Percentiles rank a stretch among this genome's conserved stretches.
Conservation (phyloP, 306 rosid genomes). For the Rosa chinensis region DNA sequence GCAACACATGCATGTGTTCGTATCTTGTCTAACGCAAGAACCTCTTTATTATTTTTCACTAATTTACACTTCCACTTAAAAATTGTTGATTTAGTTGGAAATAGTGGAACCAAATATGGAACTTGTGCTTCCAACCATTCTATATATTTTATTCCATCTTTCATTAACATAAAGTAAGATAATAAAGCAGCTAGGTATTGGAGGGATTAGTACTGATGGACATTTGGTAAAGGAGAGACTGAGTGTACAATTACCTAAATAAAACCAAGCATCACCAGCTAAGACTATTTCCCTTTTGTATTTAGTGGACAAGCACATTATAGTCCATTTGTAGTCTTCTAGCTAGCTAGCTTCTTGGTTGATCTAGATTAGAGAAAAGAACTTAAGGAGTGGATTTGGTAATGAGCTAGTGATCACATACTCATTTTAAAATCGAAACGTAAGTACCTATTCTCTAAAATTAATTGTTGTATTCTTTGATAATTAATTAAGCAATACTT, state of each 20-base stretch:
- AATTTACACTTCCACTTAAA: not conserved
- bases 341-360: not conserved
- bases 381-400: constrained; percentile 2
- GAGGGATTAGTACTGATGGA: constrained; percentile 29
- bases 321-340: constrained; percentile 19
- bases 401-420: not conserved
- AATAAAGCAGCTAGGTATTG: constrained; percentile 17
- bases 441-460: not conserved
- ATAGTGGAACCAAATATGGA: constrained; percentile 15
- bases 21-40: constrained; percentile 15
- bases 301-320: constrained; percentile 34
- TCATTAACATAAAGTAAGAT: constrained; percentile 11
- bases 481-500: too few relatives aligned
- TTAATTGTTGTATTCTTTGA: not conserved
- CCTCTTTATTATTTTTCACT: constrained; percentile 2
- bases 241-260: constrained; percentile 43
- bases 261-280: constrained; percentile 30
- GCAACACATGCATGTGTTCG: constrained; percentile 16
- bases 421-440: not conserved
- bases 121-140: constrained; percentile 23
- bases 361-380: not conserved
- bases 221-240: constrained; percentile 32
- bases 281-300: constrained; percentile 21
- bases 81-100: constrained; percentile 7
- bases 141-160: constrained; percentile 14